Evolutionary conservation across 257 asterid genomes (phyloP).

Genomic region (Fraxinus americana): DNA sequence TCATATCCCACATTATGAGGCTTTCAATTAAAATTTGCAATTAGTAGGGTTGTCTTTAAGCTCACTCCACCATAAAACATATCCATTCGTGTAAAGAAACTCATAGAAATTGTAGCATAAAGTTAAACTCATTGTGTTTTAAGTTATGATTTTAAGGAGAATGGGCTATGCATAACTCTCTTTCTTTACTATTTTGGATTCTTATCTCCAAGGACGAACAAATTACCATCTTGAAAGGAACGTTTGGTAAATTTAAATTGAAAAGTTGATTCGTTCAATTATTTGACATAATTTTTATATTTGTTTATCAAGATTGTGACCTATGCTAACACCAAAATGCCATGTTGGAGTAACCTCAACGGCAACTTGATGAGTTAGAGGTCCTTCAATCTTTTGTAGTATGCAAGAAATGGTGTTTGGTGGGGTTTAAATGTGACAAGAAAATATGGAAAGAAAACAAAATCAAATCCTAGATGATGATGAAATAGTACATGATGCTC

Average conservation of each 20-base stretch:
- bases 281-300: slow-evolving; percentile 18
- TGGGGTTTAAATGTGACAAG: slow-evolving; percentile 38
- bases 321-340: slow-evolving; percentile 16
- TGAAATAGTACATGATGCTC: slow-evolving; percentile 26
- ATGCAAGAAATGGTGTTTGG: slow-evolving; percentile 40
- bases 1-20: slow-evolving; percentile 28
- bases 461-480: slow-evolving; percentile 37
- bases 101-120: no score
- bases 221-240: slow-evolving; percentile 27
- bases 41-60: slow-evolving; percentile 42
- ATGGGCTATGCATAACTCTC: slow-evolving; percentile 35
- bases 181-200: slow-evolving; percentile 37
- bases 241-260: slow-evolving; percentile 10
- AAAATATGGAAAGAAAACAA: slow-evolving; percentile 27
- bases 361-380: slow-evolving; percentile 34
- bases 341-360: slow-evolving; percentile 31
- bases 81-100: no score
- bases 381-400: slow-evolving; percentile 35
- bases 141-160: slow-evolving; percentile 43
- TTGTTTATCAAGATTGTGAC: slow-evolving; percentile 29
- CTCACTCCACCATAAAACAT: slow-evolving; percentile 35
- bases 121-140: slow-evolving; percentile 7
- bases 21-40: slow-evolving; percentile 40
- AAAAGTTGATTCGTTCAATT: background rate
- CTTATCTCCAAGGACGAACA: slow-evolving; percentile 32